Evolutionary conservation across 352 stramenopile species (phyloP).

Genomic region (Phytophthora pinifolia): DNA sequence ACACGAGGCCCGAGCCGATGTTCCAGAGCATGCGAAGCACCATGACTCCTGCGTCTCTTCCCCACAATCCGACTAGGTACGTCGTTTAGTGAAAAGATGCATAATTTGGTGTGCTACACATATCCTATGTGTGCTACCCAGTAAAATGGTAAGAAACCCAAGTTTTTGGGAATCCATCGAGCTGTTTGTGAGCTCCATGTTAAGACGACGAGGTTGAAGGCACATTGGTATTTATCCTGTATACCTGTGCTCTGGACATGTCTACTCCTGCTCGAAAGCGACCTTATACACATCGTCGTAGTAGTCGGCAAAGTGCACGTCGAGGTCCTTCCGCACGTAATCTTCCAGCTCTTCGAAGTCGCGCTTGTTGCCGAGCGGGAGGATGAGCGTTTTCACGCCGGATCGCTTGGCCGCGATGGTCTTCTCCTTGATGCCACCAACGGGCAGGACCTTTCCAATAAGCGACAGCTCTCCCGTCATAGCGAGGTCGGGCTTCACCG

Average conservation of each 20-base stretch:
- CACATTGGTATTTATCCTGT: conserved; percentile 10
- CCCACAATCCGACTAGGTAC: conserved; percentile 6
- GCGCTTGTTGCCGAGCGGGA: conserved; percentile 94
- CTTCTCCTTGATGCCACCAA: conserved; percentile 99
- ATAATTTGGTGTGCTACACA: too few species aligned
- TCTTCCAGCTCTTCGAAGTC: conserved; percentile 98
- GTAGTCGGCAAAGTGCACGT: conserved; percentile 96
- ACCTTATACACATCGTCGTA: conserved; percentile 97
- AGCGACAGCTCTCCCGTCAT: conserved; percentile 98
- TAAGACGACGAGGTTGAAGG: neutral
- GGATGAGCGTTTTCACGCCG: conserved; percentile 93
- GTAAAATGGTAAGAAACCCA: too few species aligned
- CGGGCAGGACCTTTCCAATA: conserved; percentile 98
- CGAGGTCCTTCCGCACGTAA: conserved; percentile 95
- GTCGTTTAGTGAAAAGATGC: too few species aligned
- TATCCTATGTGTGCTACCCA: too few species aligned
- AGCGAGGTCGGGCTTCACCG: conserved; percentile 94
- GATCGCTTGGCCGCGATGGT: conserved; percentile 97
- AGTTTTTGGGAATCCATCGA: too few species aligned
- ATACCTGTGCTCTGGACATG: conserved; percentile 4
- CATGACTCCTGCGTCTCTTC: conserved; percentile 31
- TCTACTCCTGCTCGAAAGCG: conserved; percentile 83
- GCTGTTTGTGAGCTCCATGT: too few species aligned
- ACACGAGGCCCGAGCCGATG: conserved; percentile 55
- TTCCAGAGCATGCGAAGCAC: conserved; percentile 81